Conservation (phyloP, 345 rosid genomes). For the Rhizophora mangle region DNA sequence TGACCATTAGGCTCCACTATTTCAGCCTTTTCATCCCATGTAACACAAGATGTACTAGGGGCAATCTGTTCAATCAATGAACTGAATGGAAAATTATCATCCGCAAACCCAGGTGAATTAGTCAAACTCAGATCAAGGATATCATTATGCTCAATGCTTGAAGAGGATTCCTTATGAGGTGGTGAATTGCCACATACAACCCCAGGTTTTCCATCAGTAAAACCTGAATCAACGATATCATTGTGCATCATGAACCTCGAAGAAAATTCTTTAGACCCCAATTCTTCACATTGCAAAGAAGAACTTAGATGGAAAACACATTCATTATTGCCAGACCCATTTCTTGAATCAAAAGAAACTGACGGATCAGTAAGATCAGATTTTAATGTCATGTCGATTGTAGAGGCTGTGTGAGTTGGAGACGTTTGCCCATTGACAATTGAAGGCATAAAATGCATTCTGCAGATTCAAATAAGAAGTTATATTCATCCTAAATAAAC, state of each 20-base stretch:
- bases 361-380: slow-evolving; percentile 51
- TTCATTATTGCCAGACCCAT: slow-evolving; percentile 57
- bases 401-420: slow-evolving; percentile 38
- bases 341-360: slow-evolving; percentile 55
- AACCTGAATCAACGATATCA: slow-evolving; percentile 42
- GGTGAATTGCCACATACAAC: slow-evolving; percentile 22
- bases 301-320: slow-evolving; percentile 43
- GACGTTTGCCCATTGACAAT: slow-evolving; percentile 35
- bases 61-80: slow-evolving; percentile 40
- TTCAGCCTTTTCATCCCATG: slow-evolving; percentile 85
- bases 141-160: slow-evolving; percentile 41
- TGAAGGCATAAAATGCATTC: slow-evolving; percentile 52
- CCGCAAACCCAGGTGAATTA: slow-evolving; percentile 28
- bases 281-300: slow-evolving; percentile 48
- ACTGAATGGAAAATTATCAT: slow-evolving; percentile 9
- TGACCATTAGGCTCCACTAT: slow-evolving; percentile 43
- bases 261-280: slow-evolving; percentile 37
- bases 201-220: slow-evolving; percentile 35
- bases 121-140: slow-evolving; percentile 41
- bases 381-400: slow-evolving; percentile 44
- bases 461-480: slow-evolving; percentile 33
- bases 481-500: background rate
- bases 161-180: slow-evolving; percentile 31
- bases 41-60: slow-evolving; percentile 47
- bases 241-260: slow-evolving; percentile 39